Evolutionary conservation across 257 asterid genomes (phyloP).

Genomic region (Anisodus tanguticus): DNA sequence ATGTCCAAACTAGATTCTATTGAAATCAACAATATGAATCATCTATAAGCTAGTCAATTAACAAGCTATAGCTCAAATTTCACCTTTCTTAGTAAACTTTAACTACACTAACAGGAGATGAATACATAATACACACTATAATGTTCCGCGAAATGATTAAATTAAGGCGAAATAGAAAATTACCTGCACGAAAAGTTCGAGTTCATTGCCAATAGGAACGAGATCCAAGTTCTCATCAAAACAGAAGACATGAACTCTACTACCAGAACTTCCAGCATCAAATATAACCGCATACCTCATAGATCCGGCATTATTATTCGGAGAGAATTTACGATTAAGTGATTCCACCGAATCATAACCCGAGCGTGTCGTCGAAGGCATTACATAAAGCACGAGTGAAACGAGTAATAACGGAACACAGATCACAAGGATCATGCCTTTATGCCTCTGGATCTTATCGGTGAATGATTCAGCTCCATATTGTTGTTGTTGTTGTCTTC

Average conservation of each 20-base stretch:
- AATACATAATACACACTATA: neutral
- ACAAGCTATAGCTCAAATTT: too few species aligned
- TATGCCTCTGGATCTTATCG: constrained; percentile 74
- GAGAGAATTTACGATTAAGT: constrained; percentile 43
- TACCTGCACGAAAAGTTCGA: constrained; percentile 38
- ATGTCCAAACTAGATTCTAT: too few species aligned
- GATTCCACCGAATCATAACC: constrained; percentile 16
- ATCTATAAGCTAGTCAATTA: too few species aligned
- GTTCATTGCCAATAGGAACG: constrained; percentile 41
- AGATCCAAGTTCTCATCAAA: constrained; percentile 37
- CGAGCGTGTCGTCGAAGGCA: constrained; percentile 42
- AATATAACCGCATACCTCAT: constrained; percentile 45
- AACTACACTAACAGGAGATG: too few species aligned
- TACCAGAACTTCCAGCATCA: constrained; percentile 52
- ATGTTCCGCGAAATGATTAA: neutral
- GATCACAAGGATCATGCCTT: constrained; percentile 68
- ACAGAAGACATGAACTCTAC: constrained; percentile 51
- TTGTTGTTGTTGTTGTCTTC: constrained; percentile 42
- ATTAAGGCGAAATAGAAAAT: neutral
- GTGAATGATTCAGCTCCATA: constrained; percentile 49
- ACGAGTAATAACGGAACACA: constrained; percentile 58
- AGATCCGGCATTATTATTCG: constrained; percentile 17
- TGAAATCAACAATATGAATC: too few species aligned
- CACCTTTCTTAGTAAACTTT: too few species aligned
- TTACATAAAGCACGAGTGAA: constrained; percentile 39